These are phyloP conservation scores for Leccinum variicolor DNA, from an alignment of 768 basidiomycete genomes.

Conservation along the genomic window DNA sequence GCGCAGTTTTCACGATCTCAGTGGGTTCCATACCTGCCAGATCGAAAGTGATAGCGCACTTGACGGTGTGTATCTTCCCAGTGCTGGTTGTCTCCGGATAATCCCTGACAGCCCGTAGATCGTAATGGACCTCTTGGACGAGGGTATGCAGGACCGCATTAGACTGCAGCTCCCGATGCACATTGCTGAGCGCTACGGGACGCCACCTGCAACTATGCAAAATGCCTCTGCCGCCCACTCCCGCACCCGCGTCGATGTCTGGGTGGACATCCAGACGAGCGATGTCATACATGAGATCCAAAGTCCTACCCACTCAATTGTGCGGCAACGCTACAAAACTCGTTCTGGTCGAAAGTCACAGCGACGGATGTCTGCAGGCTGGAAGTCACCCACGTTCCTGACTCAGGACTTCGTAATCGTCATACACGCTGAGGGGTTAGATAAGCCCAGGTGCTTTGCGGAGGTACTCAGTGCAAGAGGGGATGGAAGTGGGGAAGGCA, in stretches of 20 bases:
- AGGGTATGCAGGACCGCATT: slow-evolving; percentile 44
- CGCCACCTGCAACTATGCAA: slow-evolving; percentile 36
- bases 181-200: slow-evolving; percentile 53
- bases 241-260: slow-evolving; percentile 39
- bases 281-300: slow-evolving; percentile 38
- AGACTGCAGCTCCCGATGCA: slow-evolving; percentile 53
- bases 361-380: slow-evolving; percentile 38
- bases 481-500: background rate
- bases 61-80: slow-evolving; percentile 37
- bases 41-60: slow-evolving; percentile 36
- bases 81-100: background rate
- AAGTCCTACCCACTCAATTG: slow-evolving; percentile 46
- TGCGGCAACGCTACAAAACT: slow-evolving; percentile 32
- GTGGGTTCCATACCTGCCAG: slow-evolving; percentile 48
- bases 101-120: slow-evolving; percentile 32
- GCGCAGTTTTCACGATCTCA: slow-evolving; percentile 55
- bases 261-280: slow-evolving; percentile 47
- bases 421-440: slow-evolving; percentile 46
- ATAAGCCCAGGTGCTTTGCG: slow-evolving; percentile 54
- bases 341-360: slow-evolving; percentile 34
- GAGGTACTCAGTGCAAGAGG: slow-evolving; percentile 34
- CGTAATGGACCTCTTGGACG: slow-evolving; percentile 50
- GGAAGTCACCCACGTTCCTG: slow-evolving; percentile 42
- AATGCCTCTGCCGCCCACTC: slow-evolving; percentile 27
- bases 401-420: slow-evolving; percentile 49